Percentiles rank a stretch among this genome's conserved stretches.
phyloP scores from a whole-genome alignment of 257 asterid genomes.

The Catharanthus roseus region DNA sequence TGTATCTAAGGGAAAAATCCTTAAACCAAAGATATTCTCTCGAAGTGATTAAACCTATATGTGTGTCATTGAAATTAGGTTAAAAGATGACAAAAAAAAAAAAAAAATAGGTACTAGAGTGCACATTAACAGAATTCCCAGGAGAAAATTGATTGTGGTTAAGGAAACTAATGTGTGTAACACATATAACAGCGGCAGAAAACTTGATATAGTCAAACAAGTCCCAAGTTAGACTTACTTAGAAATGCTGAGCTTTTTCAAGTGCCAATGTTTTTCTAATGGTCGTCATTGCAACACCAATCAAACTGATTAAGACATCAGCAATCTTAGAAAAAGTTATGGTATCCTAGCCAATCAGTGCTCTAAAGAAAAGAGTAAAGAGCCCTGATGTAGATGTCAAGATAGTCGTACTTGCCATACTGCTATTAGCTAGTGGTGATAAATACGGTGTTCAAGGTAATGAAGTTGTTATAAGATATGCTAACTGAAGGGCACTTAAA shows the following conservation, averaged over 20 bases:
- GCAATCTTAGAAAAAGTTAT: conserved; percentile 45
- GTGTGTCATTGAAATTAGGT: background rate
- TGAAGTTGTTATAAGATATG: too few species aligned
- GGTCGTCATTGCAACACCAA: conserved; percentile 79
- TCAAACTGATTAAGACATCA: conserved; percentile 60
- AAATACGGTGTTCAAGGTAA: too few species aligned
- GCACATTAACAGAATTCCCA: background rate
- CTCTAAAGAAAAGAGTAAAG: conserved; percentile 74
- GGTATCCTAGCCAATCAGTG: conserved; percentile 53
- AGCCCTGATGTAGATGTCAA: conserved; percentile 78
- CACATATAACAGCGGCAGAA: background rate
- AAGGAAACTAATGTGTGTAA: background rate
- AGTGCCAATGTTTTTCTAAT: conserved; percentile 74
- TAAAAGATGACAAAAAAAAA: too few species aligned
- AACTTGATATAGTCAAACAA: background rate
- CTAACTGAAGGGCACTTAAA: conserved; percentile 12
- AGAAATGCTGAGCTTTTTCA: conserved; percentile 42
- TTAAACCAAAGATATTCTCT: background rate
- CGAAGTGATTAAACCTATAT: background rate
- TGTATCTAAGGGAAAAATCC: background rate
- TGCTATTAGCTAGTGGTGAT: conserved; percentile 74
- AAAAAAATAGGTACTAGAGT: background rate
- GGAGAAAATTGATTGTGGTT: background rate
- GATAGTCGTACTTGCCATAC: conserved; percentile 79
- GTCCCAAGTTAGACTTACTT: conserved; percentile 43